phyloP scores from a whole-genome alignment of 2,329 filamentous ascomycete species.

The Diplodia scrobiculata region DNA sequence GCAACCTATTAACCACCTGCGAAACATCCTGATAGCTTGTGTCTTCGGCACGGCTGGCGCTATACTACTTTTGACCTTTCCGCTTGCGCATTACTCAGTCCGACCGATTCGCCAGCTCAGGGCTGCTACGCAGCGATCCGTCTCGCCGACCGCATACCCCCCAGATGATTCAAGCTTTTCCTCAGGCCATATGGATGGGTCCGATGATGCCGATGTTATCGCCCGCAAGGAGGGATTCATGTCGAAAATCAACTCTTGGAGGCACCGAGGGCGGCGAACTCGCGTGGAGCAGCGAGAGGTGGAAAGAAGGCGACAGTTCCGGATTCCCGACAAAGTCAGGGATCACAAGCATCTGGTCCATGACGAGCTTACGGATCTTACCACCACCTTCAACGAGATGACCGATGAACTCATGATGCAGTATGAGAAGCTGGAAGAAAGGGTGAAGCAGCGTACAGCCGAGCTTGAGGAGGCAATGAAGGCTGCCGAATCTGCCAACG shows the following conservation, averaged over 20 bases:
- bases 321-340: slow-evolving; percentile 80
- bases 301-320: slow-evolving; percentile 62
- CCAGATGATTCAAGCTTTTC: slow-evolving; percentile 45
- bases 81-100: slow-evolving; percentile 79
- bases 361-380: slow-evolving; percentile 83
- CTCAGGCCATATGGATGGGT: slow-evolving; percentile 48
- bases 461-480: slow-evolving; percentile 89
- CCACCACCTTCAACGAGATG: slow-evolving; percentile 89
- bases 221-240: slow-evolving; percentile 53
- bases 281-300: slow-evolving; percentile 45
- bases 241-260: slow-evolving; percentile 42
- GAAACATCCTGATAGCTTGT: slow-evolving; percentile 77
- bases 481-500: slow-evolving; percentile 89
- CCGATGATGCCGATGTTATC: slow-evolving; percentile 50
- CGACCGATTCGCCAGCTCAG: slow-evolving; percentile 76
- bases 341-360: slow-evolving; percentile 74
- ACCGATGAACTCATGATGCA: slow-evolving; percentile 85
- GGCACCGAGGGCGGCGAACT: slow-evolving; percentile 37
- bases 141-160: slow-evolving; percentile 64
- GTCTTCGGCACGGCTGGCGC: slow-evolving; percentile 80
- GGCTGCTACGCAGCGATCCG: slow-evolving; percentile 71
- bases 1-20: slow-evolving; percentile 71
- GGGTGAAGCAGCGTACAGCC: slow-evolving; percentile 77
- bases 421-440: slow-evolving; percentile 79
- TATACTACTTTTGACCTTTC: slow-evolving; percentile 70